A percentile compares a stretch with the other conserved stretches of the same genome.
Conservation (phyloP, 768 basidiomycete species). For the Lactarius quietus region DNA sequence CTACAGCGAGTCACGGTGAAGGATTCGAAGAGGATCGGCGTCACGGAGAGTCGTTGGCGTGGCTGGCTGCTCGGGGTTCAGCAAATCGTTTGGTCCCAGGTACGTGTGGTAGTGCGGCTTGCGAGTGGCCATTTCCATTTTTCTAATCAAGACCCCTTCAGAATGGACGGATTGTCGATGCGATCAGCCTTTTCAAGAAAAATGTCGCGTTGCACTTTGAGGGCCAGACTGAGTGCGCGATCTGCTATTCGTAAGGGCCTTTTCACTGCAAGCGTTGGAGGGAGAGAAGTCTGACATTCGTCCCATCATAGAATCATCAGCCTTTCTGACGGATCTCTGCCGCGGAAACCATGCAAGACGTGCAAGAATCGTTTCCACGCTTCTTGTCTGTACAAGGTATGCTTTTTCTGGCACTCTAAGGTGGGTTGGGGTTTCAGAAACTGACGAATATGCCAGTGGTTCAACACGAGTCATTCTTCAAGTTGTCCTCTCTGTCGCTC, state of each 20-base stretch:
- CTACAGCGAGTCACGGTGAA: slow-evolving; percentile 83
- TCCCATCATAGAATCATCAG: slow-evolving; percentile 69
- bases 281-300: slow-evolving; percentile 3
- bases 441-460: slow-evolving; percentile 57
- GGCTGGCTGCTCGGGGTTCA: slow-evolving; percentile 92
- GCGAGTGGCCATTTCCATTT: neutral
- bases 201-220: slow-evolving; percentile 93
- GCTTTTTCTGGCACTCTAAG: slow-evolving; percentile 22
- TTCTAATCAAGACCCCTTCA: slow-evolving; percentile 32
- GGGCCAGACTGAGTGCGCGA: slow-evolving; percentile 93
- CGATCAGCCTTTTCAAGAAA: slow-evolving; percentile 85
- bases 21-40: slow-evolving; percentile 80
- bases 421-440: neutral
- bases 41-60: slow-evolving; percentile 86
- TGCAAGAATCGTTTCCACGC: slow-evolving; percentile 95
- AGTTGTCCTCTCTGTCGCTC: slow-evolving; percentile 90
- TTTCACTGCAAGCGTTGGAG: neutral
- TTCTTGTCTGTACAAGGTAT: slow-evolving; percentile 83
- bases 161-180: slow-evolving; percentile 91
- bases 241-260: slow-evolving; percentile 80
- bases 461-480: slow-evolving; percentile 82
- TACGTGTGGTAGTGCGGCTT: slow-evolving; percentile 36
- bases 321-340: slow-evolving; percentile 81
- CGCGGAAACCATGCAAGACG: slow-evolving; percentile 88
- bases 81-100: slow-evolving; percentile 85